Base-by-base conservation (phyloP, 345 rosid species). In the Eucalyptus victrix region DNA sequence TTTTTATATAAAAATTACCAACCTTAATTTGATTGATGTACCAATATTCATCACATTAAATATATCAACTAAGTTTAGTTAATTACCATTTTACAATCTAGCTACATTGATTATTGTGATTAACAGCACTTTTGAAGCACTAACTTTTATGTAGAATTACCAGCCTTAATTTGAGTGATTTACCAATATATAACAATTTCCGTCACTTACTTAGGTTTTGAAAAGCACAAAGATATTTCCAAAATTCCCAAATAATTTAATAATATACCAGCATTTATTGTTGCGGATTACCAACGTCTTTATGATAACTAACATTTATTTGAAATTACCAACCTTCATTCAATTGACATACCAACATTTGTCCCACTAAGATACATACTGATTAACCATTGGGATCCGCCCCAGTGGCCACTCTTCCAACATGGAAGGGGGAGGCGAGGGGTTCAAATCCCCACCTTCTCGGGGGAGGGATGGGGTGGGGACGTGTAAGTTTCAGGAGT, bases 191-290 rank as follows among this genome's bases (percentile, higher is more conserved):
- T 56, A 16, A 0, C 62, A 21, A 56, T 1, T 56, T 56, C 2
- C 9, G 28, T 54, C 11, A 54, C 28, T 56, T 56, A 56, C 3
- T 56, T 56, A 56, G 65, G 2, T 1, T 26, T 58, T 24, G 65
- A 58, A 23, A 58, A 58, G n/a, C 2, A 0, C n/a, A 26, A 26
- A 58, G 0, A 11, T 26, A 5, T 0, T 58, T 26, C n/a, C n/a
- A 58, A 58, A 58, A 26, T 58, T 26, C 0, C n/a, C 65, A 58
- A 58, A 0, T 26, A 58, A 5, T 11, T 58, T 58, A 26, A 58
- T 58, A 58, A 26, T 1, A 0, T 26, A 58, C 65, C 15, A 5
- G 0, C 2, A 1, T 58, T 26, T 58, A 58, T 1, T 58, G 0
- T 58, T 58, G 65, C 2, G 4, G 65, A 6, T 58, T 26, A 0